Evolutionary conservation across 805 yeast species (phyloP), one percentile per base, ranked within the genome.

Genomic region (Zygotorulaspora florentina): DNA sequence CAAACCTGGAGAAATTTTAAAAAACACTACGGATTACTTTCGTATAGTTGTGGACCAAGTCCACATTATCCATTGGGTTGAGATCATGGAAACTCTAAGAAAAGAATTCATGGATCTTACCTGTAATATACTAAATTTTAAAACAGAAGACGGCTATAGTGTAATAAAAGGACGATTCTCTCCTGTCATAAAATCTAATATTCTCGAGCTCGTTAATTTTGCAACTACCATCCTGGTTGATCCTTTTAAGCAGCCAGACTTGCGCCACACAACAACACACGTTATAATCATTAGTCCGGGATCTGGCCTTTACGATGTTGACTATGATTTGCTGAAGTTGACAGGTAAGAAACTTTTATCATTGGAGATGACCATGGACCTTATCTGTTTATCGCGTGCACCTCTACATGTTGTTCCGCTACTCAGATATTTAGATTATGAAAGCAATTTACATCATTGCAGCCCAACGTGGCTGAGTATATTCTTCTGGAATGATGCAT

Each of bases 391-490:
- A 43, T 82, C 96, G 29, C 85, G 89, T 49, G 93, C 95, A 0
- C 98, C 99, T 0, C 65, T 93, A 34, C 98, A 93, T 63, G 81
- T 86, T 2, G 93, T 93, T 1, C 99, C 99, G 0, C 65, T 93
- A 29, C 85, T 95, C 54, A 66, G 97, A 42, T 87, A 81, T 58
- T 65, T 79, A 48, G 83, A 80, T 52, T 60, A 67, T 35, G 70
- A 72, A 33, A 70, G 74, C 13, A 68, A 69, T 25, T 61, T 83
- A 10, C 75, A 77, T 34, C 86, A 86, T 59, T 85, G 95, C 61
- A 85, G 89, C 9, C 99, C 99, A 1, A 84, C 86, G 39, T 93
- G 99, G 97, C 78, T 93, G 57, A 96, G 95, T 61, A 84, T 90
- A 11, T 89, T 96, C 0, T 93, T 85, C 59, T 93, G 95, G 86